Conservation (phyloP, 2,329 filamentous ascomycete species). For the Diplocarpon rosae region DNA sequence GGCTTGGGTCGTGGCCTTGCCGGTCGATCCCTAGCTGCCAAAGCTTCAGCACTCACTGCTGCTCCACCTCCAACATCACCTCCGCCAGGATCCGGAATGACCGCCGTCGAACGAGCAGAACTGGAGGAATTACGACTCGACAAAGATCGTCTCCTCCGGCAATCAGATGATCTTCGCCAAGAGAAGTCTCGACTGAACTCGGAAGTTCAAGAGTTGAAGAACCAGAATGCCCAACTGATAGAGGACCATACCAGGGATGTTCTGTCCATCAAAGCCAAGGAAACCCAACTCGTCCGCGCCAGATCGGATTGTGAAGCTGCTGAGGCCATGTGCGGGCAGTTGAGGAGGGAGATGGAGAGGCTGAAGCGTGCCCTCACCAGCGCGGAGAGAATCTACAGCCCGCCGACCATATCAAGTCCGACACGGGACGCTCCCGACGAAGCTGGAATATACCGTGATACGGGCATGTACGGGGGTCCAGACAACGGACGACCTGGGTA, state of each 20-base stretch:
- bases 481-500: slow-evolving; percentile 19
- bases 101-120: slow-evolving; percentile 79
- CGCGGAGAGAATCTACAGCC: slow-evolving; percentile 40
- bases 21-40: slow-evolving; percentile 74
- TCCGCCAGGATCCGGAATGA: slow-evolving; percentile 52
- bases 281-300: slow-evolving; percentile 89
- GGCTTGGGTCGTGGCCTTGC: slow-evolving; percentile 57
- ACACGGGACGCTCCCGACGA: slow-evolving; percentile 44
- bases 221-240: slow-evolving; percentile 91
- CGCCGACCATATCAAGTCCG: slow-evolving; percentile 27
- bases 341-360: slow-evolving; percentile 80
- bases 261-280: slow-evolving; percentile 93
- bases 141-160: slow-evolving; percentile 65
- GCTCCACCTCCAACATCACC: slow-evolving; percentile 45
- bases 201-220: slow-evolving; percentile 88
- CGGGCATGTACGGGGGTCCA: slow-evolving; percentile 23
- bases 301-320: slow-evolving; percentile 82
- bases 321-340: slow-evolving; percentile 73
- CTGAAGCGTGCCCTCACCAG: slow-evolving; percentile 75
- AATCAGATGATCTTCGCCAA: slow-evolving; percentile 69
- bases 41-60: slow-evolving; percentile 39
- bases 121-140: slow-evolving; percentile 77
- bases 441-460: slow-evolving; percentile 46
- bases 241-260: slow-evolving; percentile 95
- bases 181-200: slow-evolving; percentile 74